Evolutionary conservation across 441 rosid genomes (phyloP), one percentile per base, ranked within the genome.

Genomic region (Erodium texanum): DNA sequence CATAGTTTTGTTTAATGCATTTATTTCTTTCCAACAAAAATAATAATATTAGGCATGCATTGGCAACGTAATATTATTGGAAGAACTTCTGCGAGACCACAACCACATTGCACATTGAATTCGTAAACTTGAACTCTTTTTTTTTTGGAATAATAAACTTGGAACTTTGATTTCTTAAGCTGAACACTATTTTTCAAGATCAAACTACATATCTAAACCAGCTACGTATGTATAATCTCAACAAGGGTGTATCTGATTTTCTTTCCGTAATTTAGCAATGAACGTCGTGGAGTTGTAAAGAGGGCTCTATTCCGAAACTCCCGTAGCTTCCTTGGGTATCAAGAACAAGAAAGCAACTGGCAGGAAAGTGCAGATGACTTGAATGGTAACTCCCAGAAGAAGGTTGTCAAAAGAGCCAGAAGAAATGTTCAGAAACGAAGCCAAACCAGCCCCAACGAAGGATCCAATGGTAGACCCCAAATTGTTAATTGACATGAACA

Each of bases 401-500:
- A 91, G 97, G 74, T 87, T 88, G 82, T 88, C 90, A 34, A 85
- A 91, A 4, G 93, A 91, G 24, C 96, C 97, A 7, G 99, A 88
- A 7, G 92, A 84, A 66, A 93, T 84, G 77, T 86, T 85, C 67
- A 93, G 68, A 68, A 83, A 4, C 43, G 97, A 91, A 70, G 97
- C 95, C 73, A 93, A 75, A 32, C 87, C 93, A 7, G 96, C 96
- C 48, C 99, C 99, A 18, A 83, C 74, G 74, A 89, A 93, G 5
- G 96, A 88, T 62, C 97, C 92, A 5, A 93, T 8, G 0, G 96
- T 93, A 68, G 90, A 82, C 5, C 99, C 96, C 6, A 93, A 71
- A 83, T 89, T 88, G 86, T 83, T 89, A 65, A 91, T 93, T 1
- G 99, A 91, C 97, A 91, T 93, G 70, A 93, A 93, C 78, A 91